These are phyloP conservation scores for Cyberlindnera petersonii DNA, from an alignment of 805 yeast genomes.

Conservation along the genomic window DNA sequence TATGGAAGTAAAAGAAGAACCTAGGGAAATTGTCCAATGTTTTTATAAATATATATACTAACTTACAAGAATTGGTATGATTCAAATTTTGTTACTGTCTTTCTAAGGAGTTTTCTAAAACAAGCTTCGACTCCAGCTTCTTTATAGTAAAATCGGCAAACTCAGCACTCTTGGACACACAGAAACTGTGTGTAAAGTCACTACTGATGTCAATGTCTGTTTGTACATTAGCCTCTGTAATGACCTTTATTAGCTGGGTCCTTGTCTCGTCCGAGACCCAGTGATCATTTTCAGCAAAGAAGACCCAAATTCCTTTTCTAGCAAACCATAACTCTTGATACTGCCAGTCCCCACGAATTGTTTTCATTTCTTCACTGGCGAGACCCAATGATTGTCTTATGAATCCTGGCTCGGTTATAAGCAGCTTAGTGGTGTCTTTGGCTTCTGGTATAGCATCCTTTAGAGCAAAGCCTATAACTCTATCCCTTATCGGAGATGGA, in stretches of 20 bases:
- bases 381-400: conserved; percentile 52
- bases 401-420: conserved; percentile 40
- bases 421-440: conserved; percentile 35
- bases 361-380: conserved; percentile 57
- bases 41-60: too few relatives aligned
- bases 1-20: too few relatives aligned
- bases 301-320: conserved; percentile 41
- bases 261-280: conserved; percentile 61
- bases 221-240: conserved; percentile 32
- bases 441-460: conserved; percentile 13
- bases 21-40: too few relatives aligned
- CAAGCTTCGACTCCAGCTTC: conserved; percentile 4
- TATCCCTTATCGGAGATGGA: conserved; percentile 21
- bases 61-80: too few relatives aligned
- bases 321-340: conserved; percentile 48
- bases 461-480: conserved; percentile 7
- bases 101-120: too few relatives aligned
- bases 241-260: conserved; percentile 33
- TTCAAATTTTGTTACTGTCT: too few relatives aligned
- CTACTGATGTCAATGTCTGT: conserved; percentile 32
- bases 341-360: conserved; percentile 44
- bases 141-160: conserved; percentile 41
- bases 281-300: conserved; percentile 57
- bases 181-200: conserved; percentile 54
- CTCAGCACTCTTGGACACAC: conserved; percentile 46